phyloP scores from a whole-genome alignment of 768 basidiomycete species.

The Piloderma croceum region DNA sequence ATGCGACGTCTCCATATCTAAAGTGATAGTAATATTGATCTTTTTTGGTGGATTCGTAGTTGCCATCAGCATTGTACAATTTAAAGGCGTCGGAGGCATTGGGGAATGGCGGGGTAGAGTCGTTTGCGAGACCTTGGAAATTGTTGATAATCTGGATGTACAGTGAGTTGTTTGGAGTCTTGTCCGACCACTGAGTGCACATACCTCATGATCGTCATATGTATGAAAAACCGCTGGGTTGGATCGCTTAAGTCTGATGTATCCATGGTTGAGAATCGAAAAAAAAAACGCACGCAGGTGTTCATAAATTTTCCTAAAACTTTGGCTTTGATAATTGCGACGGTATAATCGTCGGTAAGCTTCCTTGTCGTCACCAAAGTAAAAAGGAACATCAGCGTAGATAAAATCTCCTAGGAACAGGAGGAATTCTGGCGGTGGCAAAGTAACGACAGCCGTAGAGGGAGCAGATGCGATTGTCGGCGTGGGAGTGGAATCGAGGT shows the following conservation, averaged over 20 bases:
- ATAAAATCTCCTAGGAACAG: conserved; percentile 73
- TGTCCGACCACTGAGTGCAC: background rate
- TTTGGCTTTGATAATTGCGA: conserved; percentile 57
- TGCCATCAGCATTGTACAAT: conserved; percentile 58
- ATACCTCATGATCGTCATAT: conserved; percentile 70
- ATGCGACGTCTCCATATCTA: conserved; percentile 61
- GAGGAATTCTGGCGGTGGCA: conserved; percentile 48
- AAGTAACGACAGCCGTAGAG: background rate
- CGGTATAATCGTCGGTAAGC: conserved; percentile 63
- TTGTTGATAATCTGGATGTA: conserved; percentile 56
- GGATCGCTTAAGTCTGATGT: background rate
- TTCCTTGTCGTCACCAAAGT: conserved; percentile 51
- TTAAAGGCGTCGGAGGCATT: conserved; percentile 56
- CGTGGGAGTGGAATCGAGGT: background rate
- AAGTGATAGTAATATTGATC: conserved; percentile 56
- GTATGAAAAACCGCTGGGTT: conserved; percentile 56
- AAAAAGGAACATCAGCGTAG: conserved; percentile 66
- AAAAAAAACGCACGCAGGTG: conserved; percentile 49
- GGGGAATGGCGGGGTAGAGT: conserved; percentile 47
- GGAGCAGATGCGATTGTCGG: background rate
- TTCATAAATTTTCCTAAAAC: conserved; percentile 65
- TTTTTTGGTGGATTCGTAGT: conserved; percentile 46
- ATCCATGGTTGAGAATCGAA: background rate
- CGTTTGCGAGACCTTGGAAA: conserved; percentile 52
- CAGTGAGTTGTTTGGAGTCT: background rate